phyloP scores from a whole-genome alignment of 2,329 filamentous ascomycete genomes.

The Ascocoryne sarcoides region DNA sequence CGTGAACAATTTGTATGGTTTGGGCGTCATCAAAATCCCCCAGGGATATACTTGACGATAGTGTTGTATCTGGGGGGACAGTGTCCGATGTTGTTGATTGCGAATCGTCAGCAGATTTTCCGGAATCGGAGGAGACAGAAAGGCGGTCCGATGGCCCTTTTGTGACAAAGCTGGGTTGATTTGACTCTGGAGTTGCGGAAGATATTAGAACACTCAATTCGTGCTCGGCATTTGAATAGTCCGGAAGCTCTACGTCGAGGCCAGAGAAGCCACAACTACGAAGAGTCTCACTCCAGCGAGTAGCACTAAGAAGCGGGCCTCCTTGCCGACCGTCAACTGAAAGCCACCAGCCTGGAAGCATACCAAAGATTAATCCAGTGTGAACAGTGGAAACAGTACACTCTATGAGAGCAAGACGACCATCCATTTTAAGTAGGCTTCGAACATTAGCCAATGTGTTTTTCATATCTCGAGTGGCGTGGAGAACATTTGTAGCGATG shows the following conservation, averaged over 20 bases:
- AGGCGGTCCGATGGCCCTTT: too few species aligned
- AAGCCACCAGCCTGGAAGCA: slow-evolving; percentile 1
- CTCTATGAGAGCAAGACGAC: not conserved
- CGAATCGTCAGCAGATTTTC: too few species aligned
- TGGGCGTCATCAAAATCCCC: not conserved
- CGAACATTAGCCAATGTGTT: not conserved
- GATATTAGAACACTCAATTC: too few species aligned
- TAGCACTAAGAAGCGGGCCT: not conserved
- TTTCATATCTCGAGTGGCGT: not conserved
- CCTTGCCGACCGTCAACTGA: not conserved
- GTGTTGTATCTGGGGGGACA: too few species aligned
- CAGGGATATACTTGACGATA: not conserved
- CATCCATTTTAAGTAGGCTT: not conserved
- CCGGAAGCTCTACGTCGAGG: not conserved
- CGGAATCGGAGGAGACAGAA: too few species aligned
- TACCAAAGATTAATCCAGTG: not conserved
- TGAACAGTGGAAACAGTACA: not conserved
- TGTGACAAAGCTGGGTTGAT: too few species aligned
- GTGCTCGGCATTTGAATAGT: not conserved
- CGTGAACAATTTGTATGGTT: not conserved
- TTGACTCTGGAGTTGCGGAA: too few species aligned
- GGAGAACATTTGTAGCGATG: not conserved
- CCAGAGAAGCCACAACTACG: not conserved
- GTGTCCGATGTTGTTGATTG: too few species aligned
- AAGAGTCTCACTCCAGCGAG: not conserved